Evolutionary conservation across 345 rosid species (phyloP), one percentile per base, ranked within the genome.

Genomic region (Rhizophora apiculata): DNA sequence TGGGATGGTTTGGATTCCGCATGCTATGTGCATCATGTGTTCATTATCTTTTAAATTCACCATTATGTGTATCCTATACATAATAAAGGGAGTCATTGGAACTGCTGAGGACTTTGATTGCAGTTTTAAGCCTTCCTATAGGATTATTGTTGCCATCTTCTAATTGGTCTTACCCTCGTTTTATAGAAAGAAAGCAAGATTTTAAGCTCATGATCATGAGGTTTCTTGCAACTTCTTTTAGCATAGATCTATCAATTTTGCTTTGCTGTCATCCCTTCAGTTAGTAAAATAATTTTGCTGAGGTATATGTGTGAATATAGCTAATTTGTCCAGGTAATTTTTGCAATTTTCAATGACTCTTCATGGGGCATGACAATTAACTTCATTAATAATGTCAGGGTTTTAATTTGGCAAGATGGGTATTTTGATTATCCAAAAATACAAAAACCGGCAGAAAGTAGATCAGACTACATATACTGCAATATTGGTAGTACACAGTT

Each of bases 391-490:
- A 22, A 1, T 74, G 26, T 6, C 83, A 88, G 93, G 85, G 55
- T 71, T 61, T 78, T 88, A 76, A 81, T 77, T 62, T 86, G 87
- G 90, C 87, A 86, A 76, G 90, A 88, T 74, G 88, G 90, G 22
- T 79, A 72, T 63, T 78, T 63, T 68, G 81, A 69, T 59, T 68
- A 75, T 66, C 79, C 75, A 57, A 79, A 65, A 74, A 80, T 84
- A 68, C 58, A 80, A 64, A 74, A 63, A 65, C 55, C 72, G 1
- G 6, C 29, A 36, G 79, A 54, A 60, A 64, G n/a, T 54, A 39
- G 67, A 7, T 34, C 37, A 9, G 70, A 56, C 29, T 78, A 62
- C 34, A 63, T 49, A 31, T 69, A 8, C 68, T 62, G 60, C 43
- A 74, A 27, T 54, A 70, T 58, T 60, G 58, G 67, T 27, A 55